Conservation (phyloP, 202 grass and related monocot species). For the Dendrocalamus latiflorus region DNA sequence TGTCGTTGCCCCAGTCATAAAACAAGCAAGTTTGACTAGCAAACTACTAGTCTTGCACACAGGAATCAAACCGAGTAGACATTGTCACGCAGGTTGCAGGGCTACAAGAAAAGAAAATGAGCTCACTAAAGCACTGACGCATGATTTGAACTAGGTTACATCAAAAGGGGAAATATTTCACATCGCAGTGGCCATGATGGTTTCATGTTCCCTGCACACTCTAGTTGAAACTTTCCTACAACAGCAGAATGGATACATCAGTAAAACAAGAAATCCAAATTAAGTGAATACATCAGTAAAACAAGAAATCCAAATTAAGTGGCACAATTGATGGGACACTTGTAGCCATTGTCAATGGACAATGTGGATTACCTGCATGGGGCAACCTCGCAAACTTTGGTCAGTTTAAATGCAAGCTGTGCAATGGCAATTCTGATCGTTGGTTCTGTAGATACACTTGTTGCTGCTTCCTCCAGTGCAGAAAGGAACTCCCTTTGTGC, state of each 20-base stretch:
- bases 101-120: constrained; percentile 21
- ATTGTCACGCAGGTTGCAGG: background rate
- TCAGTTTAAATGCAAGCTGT: constrained; percentile 62
- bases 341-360: background rate
- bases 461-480: constrained; percentile 56
- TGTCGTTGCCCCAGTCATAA: background rate
- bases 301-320: background rate
- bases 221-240: constrained; percentile 63
- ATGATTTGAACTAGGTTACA: background rate
- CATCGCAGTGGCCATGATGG: constrained; percentile 39
- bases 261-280: background rate
- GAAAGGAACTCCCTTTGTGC: constrained; percentile 71
- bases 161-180: background rate
- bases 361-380: constrained; percentile 59
- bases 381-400: constrained; percentile 54
- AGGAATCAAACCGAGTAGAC: background rate
- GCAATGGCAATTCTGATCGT: constrained; percentile 48
- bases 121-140: background rate
- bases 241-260: constrained; percentile 18
- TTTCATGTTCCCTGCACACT: constrained; percentile 39
- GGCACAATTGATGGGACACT: background rate
- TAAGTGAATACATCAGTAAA: background rate
- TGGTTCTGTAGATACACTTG: constrained; percentile 45
- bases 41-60: constrained; percentile 21
- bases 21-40: constrained; percentile 3